phyloP scores from a whole-genome alignment of 441 rosid genomes.

The Croton setiger region DNA sequence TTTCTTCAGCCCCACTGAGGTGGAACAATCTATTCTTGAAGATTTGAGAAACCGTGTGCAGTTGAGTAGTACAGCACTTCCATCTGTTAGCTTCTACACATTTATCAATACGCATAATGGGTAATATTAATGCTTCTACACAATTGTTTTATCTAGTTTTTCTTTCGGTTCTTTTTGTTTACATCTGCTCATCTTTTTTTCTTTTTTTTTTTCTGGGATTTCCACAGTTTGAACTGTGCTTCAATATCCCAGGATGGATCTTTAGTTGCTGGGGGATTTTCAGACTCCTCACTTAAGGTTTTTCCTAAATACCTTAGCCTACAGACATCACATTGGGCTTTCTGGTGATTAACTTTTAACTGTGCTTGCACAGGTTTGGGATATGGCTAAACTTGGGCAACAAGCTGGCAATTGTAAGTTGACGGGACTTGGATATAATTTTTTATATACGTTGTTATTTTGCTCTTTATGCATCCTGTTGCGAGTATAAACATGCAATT shows the following conservation, averaged over 20 bases:
- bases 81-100: constrained; percentile 94
- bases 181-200: constrained; percentile 13
- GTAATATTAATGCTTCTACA: constrained; percentile 34
- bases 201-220: constrained; percentile 9
- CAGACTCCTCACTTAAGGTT: constrained; percentile 96
- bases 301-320: constrained; percentile 12
- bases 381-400: constrained; percentile 93
- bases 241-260: constrained; percentile 98
- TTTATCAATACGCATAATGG: constrained; percentile 88
- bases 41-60: constrained; percentile 95
- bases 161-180: constrained; percentile 8
- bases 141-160: constrained; percentile 9
- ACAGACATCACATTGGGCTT: constrained; percentile 18
- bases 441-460: constrained; percentile 9
- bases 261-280: constrained; percentile 93
- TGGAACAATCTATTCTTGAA: constrained; percentile 88
- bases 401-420: constrained; percentile 57
- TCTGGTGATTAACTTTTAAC: constrained; percentile 28
- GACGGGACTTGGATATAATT: constrained; percentile 1
- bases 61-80: constrained; percentile 72
- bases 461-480: background rate
- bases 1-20: constrained; percentile 69
- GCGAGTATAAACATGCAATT: background rate
- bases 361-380: constrained; percentile 68
- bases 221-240: constrained; percentile 67